A percentile compares a stretch with the other conserved stretches of the same genome.
Evolutionary conservation across 2,329 filamentous ascomycete genomes (phyloP).

Genomic region (Microsporum audouinii): DNA sequence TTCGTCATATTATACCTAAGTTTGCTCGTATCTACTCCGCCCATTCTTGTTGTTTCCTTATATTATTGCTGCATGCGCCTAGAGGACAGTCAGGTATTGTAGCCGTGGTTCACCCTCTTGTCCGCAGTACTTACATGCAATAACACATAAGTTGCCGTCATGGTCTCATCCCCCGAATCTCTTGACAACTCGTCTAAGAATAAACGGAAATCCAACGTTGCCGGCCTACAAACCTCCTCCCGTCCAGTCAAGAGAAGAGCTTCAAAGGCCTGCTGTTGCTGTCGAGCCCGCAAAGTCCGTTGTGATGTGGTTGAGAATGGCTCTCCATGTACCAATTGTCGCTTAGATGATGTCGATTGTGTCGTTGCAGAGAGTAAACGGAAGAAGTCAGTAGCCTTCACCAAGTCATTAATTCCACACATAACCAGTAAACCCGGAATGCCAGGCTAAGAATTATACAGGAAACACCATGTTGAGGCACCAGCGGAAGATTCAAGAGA

Average conservation of each 20-base stretch:
- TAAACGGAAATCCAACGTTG: conserved; percentile 48
- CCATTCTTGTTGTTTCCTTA: not conserved
- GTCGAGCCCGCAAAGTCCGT: conserved; percentile 41
- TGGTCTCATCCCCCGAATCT: conserved; percentile 11
- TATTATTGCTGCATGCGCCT: not conserved
- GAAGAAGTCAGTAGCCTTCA: conserved; percentile 40
- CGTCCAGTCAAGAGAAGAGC: conserved; percentile 57
- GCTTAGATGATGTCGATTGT: conserved; percentile 20
- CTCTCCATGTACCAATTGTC: conserved; percentile 24
- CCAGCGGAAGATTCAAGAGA: conserved; percentile 27
- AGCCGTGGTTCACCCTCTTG: not conserved
- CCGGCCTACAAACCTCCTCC: conserved; percentile 42
- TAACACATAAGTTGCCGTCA: not conserved
- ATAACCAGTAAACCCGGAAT: not conserved
- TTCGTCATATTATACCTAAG: not conserved
- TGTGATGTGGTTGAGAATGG: conserved; percentile 42
- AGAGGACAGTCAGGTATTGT: not conserved
- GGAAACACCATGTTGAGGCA: conserved; percentile 8
- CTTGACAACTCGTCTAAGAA: conserved; percentile 26
- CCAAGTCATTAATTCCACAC: not conserved
- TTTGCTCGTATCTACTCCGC: not conserved
- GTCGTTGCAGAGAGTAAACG: conserved; percentile 33
- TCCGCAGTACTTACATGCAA: not conserved
- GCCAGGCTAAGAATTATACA: not conserved
- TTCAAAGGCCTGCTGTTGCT: conserved; percentile 43